Evolutionary conservation across 2,329 filamentous ascomycete genomes (phyloP).

Genomic region (Clonostachys byssicola): DNA sequence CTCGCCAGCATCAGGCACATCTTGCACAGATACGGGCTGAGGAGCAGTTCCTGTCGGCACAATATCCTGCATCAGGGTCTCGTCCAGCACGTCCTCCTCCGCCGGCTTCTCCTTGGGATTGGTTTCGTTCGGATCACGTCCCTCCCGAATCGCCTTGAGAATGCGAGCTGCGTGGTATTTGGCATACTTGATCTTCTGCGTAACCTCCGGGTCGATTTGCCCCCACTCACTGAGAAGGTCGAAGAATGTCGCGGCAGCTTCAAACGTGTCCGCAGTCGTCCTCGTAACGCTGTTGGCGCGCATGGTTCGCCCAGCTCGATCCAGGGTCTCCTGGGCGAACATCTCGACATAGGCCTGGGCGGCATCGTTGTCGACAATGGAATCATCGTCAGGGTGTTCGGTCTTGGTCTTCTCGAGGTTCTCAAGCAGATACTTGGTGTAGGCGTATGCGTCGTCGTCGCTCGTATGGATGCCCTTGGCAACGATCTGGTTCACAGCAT

Average conservation of each 20-base stretch:
- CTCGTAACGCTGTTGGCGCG: conserved; percentile 78
- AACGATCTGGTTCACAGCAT: conserved; percentile 89
- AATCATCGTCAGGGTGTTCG: conserved; percentile 72
- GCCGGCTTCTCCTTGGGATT: conserved; percentile 54
- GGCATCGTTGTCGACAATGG: conserved; percentile 78
- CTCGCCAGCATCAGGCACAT: conserved; percentile 41
- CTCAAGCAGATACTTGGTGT: conserved; percentile 84
- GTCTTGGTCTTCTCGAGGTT: conserved; percentile 65
- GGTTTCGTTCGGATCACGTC: conserved; percentile 85
- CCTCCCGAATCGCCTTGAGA: conserved; percentile 83
- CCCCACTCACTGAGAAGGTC: conserved; percentile 86
- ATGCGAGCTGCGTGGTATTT: conserved; percentile 96
- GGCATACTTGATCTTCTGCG: conserved; percentile 89
- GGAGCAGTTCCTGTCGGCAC: conserved; percentile 42
- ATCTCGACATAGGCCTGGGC: conserved; percentile 92
- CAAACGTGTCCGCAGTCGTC: conserved; percentile 89
- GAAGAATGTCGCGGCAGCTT: conserved; percentile 88
- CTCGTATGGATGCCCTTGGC: conserved; percentile 71
- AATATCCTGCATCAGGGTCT: conserved; percentile 27
- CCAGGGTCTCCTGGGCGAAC: conserved; percentile 86
- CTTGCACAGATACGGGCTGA: conserved; percentile 45
- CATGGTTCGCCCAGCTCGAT: conserved; percentile 77
- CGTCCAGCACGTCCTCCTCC: conserved; percentile 3
- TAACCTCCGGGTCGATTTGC: conserved; percentile 66
- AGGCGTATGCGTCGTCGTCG: conserved; percentile 74